Evolutionary conservation across 2,329 filamentous ascomycete genomes (phyloP), one percentile per base, ranked within the genome.

Genomic region (Ceratocystis ficicola): DNA sequence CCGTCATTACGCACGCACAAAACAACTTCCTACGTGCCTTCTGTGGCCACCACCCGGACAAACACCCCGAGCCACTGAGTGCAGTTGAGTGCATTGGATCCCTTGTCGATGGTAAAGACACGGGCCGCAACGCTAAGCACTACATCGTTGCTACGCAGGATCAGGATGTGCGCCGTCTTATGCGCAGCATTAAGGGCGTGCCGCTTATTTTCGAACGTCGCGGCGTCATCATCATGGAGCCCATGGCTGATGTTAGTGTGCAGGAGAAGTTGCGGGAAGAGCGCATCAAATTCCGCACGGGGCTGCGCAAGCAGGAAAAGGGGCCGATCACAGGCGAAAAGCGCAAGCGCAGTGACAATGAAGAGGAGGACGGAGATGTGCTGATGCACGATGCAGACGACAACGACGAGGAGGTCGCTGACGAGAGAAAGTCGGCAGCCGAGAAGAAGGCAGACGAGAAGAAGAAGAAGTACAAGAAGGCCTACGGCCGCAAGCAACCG

Each of bases 91-190:
- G 90, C 73, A 75, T 95, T 57, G 77, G 77, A 67, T 83, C 82
- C 63, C 88, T 96, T 6, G 85, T 97, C 65, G 92, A 92, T 72
- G 84, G 89, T 12, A 94, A 94, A 73, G 79, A 77, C 63, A 84
- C 78, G 68, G 81, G 83, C 48, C 81, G 82, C 67, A 94, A 94
- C 74, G 90, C 90, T 76, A 84, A 91, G 72, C 81, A 87, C 67
- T 93, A 93, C 72, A 83, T 90, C 12, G 86, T 93, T 22, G 89
- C 89, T 7, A 87, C 83, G 68, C 89, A 93, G 74, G 86, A 87
- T 69, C 75, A 79, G 28, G 82, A 84, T 52, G 80, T 89, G 59
- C 78, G 89, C 69, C 79, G 80, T 60, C 77, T 78, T 69, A 80
- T 93, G 77, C 81, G 88, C 63, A 76, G 75, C n/a, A 80, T 92